These are phyloP conservation scores for Trametes gibbosa DNA, from an alignment of 768 basidiomycete species.

Conservation along the genomic window DNA sequence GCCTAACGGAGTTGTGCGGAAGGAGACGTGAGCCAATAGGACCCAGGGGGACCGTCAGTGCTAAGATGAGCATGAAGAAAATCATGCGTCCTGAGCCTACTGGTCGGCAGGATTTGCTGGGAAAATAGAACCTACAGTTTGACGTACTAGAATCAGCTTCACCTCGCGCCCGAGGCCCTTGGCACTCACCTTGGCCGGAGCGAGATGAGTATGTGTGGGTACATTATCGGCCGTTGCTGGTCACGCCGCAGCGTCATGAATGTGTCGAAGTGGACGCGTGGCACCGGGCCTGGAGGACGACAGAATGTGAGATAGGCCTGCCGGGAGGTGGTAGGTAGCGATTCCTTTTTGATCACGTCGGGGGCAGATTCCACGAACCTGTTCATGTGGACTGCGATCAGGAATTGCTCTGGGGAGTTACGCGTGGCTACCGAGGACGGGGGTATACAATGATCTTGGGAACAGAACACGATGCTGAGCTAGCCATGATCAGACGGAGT, in stretches of 20 bases:
- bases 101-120: not conserved
- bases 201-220: not conserved
- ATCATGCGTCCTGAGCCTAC: not conserved
- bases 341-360: not conserved
- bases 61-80: not conserved
- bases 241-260: not conserved
- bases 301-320: not conserved
- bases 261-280: not conserved
- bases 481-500: not conserved
- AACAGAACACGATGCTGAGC: not conserved
- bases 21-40: not conserved
- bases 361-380: not conserved
- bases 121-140: not conserved
- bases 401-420: not conserved
- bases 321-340: not conserved
- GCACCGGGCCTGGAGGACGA: not conserved
- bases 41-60: not conserved
- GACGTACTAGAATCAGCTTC: not conserved
- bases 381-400: slow-evolving; percentile 8
- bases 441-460: not conserved
- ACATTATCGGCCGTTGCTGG: not conserved
- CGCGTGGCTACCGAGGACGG: not conserved
- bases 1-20: not conserved
- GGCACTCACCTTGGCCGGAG: not conserved
- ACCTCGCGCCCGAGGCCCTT: not conserved